Base-by-base conservation (phyloP, 805 yeast species). In the Suhomyces kilbournensis region DNA sequence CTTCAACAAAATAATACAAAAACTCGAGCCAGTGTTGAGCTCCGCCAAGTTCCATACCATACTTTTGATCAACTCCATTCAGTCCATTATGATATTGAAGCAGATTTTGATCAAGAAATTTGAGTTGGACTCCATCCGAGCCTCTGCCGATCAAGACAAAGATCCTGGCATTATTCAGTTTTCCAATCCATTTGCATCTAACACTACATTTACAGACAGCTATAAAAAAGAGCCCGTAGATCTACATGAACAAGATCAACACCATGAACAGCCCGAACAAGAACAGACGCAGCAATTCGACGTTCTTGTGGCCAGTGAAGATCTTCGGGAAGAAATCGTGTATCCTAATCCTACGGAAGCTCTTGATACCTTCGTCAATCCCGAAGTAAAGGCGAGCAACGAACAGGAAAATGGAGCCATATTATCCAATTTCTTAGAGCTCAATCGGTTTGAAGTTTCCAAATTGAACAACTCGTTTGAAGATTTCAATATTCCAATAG, bases 11-110 rank as follows among this genome's bases (percentile, higher is more conserved):
- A 50, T 72, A n/a, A 52, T 63, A 12, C 49, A 48, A 47, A 66
- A 65, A 46, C 55, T 63, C 45, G 53, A 49, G 10, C 50, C 50
- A 15, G 56, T 55, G 25, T 35, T 48, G 25, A 35, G 32, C 10
- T 23, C 49, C 15, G 47, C 57, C 6, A 60, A 55, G n/a, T 42
- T 47, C 39, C 64, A 60, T 30, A 56, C 71, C 9, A 55, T 60
- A 7, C 53, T 70, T 6, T 50, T 66, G 15, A 58, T 59, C n/a
- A 62, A 67, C 51, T 59, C 64, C n/a, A 57, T 70, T 25, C 74
- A 70, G 39, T 61, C 71, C n/a, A 58, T 70, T 19, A 47, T 61
- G 10, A 63, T 70, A 9, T 58, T 70, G 47, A 70, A 70, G 54
- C 66, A 56, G 52, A 56, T 70, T 10, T 58, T 70, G 12, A 51